A percentile compares a stretch with the other conserved stretches of the same genome.
Evolutionary conservation across 2,329 filamentous ascomycete genomes (phyloP).

Genomic region (Colletotrichum eleusines): DNA sequence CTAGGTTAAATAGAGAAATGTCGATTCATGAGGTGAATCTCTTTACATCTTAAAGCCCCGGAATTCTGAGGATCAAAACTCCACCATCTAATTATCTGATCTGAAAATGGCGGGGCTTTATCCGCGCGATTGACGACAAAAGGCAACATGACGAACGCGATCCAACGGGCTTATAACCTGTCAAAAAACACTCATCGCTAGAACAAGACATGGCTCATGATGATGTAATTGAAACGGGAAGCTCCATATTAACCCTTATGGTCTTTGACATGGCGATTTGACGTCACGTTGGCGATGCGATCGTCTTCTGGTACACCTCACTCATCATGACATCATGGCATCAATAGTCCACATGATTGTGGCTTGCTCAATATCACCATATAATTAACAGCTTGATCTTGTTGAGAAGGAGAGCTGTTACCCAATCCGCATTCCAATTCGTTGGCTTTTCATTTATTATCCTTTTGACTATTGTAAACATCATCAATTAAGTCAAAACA

Average conservation of each 20-base stretch:
- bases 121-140: neutral
- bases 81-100: neutral
- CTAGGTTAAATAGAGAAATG: neutral
- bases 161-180: neutral
- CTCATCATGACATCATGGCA: slow-evolving; percentile 29
- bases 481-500: neutral
- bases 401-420: rapidly evolving
- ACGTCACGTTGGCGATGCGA: slow-evolving; percentile 6
- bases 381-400: neutral
- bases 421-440: rapidly evolving
- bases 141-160: no score
- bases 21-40: neutral
- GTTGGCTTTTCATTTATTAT: neutral
- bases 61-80: no score
- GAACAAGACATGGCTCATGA: no score
- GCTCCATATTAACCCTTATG: neutral
- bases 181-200: no score
- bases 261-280: neutral
- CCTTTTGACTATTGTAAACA: neutral
- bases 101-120: neutral
- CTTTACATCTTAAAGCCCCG: no score
- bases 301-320: neutral
- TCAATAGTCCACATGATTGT: neutral
- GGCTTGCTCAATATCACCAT: neutral
- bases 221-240: neutral